Conservation (phyloP, 169 alveolate species). For the Plasmodium malariae region DNA sequence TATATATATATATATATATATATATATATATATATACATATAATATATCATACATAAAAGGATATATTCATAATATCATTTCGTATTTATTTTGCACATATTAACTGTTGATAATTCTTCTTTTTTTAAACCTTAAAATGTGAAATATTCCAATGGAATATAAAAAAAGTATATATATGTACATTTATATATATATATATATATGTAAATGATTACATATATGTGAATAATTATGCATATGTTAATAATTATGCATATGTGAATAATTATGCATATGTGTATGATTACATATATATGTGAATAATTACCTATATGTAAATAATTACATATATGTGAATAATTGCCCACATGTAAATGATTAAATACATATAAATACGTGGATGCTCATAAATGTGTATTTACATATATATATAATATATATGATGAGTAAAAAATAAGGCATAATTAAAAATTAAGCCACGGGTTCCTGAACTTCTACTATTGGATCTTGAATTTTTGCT, state of each 20-base stretch:
- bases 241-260: background rate
- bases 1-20: too few relatives aligned
- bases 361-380: background rate
- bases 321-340: background rate
- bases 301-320: constrained; percentile 4
- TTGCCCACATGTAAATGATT: background rate
- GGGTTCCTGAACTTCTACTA: constrained; percentile 74
- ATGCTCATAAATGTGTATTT: background rate
- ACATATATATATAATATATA: background rate
- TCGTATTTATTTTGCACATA: background rate
- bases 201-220: background rate
- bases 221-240: background rate
- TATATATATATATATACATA: background rate
- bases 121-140: constrained; percentile 13
- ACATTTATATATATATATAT: background rate
- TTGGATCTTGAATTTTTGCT: constrained; percentile 50
- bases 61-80: constrained; percentile 11
- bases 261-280: too few relatives aligned
- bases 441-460: constrained; percentile 38
- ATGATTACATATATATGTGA: too few relatives aligned
- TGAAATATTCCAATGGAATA: constrained; percentile 1
- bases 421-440: background rate
- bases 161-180: background rate
- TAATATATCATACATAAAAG: background rate
- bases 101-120: constrained; percentile 15